These are phyloP conservation scores for Casuarina glauca DNA, from an alignment of 306 rosid species.

Conservation along the genomic window DNA sequence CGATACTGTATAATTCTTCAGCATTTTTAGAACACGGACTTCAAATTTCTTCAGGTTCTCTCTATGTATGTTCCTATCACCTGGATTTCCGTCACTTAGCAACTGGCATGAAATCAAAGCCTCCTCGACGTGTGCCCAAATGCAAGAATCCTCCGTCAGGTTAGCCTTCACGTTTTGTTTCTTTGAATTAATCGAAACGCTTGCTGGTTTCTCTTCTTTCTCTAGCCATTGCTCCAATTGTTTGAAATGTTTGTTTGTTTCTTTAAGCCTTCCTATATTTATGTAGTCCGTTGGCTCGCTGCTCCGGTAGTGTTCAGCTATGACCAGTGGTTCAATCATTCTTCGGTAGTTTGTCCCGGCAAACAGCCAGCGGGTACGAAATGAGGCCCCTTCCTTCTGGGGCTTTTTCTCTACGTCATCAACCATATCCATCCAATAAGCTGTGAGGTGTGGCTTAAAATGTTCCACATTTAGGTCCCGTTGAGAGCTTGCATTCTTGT, in stretches of 20 bases:
- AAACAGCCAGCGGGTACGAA: constrained; percentile 41
- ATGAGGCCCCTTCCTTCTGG: constrained; percentile 32
- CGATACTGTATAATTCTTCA: constrained; percentile 45
- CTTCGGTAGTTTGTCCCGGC: constrained; percentile 54
- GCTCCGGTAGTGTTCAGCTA: constrained; percentile 45
- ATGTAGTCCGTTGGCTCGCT: constrained; percentile 19
- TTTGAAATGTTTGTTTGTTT: constrained; percentile 39
- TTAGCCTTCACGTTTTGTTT: constrained; percentile 27
- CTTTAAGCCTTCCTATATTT: no score
- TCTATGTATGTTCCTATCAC: neutral
- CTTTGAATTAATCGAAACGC: neutral
- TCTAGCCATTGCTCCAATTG: constrained; percentile 50
- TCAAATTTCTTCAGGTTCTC: constrained; percentile 43
- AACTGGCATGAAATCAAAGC: constrained; percentile 35
- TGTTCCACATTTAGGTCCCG: constrained; percentile 20
- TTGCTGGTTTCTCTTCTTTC: neutral
- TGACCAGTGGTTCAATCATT: constrained; percentile 67
- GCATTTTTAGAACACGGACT: constrained; percentile 32
- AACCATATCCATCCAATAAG: constrained; percentile 55
- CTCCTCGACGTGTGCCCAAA: constrained; percentile 76
- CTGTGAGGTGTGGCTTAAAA: constrained; percentile 33
- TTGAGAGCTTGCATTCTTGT: neutral
- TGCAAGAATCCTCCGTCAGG: constrained; percentile 70
- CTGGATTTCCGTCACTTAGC: neutral
- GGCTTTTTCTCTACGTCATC: constrained; percentile 50